Percentiles rank a stretch among this genome's conserved stretches.
Evolutionary conservation across 2,329 filamentous ascomycete genomes (phyloP).

Genomic region (Fusarium haematococcum): DNA sequence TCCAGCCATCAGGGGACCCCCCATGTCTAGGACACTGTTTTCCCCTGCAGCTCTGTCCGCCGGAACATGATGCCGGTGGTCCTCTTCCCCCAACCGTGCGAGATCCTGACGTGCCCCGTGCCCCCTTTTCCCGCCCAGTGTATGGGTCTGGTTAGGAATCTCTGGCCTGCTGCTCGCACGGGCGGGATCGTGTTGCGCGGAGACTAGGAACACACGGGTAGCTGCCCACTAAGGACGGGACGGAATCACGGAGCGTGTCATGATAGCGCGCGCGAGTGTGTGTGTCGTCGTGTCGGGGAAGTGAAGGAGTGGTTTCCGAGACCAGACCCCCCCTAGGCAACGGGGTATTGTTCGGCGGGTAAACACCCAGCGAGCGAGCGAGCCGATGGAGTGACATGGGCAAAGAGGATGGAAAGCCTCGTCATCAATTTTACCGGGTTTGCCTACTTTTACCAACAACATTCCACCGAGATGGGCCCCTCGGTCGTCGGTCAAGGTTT

Average conservation of each 20-base stretch:
- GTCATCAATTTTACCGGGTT: neutral
- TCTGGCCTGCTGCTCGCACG: slow-evolving; percentile 22
- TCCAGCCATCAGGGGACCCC: slow-evolving; percentile 4
- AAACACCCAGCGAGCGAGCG: neutral
- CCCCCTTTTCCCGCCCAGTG: slow-evolving; percentile 6
- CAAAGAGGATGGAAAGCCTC: neutral
- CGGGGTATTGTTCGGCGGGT: neutral
- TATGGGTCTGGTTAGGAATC: neutral
- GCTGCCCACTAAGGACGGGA: slow-evolving; percentile 34
- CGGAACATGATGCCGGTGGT: slow-evolving; percentile 24
- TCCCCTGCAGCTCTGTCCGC: slow-evolving; percentile 21
- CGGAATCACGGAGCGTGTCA: slow-evolving; percentile 31
- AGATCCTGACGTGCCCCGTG: slow-evolving; percentile 28
- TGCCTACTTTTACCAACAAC: neutral
- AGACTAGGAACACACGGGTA: slow-evolving; percentile 27
- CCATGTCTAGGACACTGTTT: neutral
- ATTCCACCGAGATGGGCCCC: slow-evolving; percentile 24
- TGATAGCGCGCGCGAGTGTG: neutral
- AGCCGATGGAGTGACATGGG: neutral
- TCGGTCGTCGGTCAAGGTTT: neutral
- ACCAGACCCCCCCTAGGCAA: neutral
- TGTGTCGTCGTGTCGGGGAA: neutral
- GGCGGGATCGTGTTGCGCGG: slow-evolving; percentile 34
- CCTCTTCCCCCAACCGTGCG: slow-evolving; percentile 37
- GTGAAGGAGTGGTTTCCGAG: neutral